Conservation (phyloP, 305 asterid species). For the Caryopteris hybrid region DNA sequence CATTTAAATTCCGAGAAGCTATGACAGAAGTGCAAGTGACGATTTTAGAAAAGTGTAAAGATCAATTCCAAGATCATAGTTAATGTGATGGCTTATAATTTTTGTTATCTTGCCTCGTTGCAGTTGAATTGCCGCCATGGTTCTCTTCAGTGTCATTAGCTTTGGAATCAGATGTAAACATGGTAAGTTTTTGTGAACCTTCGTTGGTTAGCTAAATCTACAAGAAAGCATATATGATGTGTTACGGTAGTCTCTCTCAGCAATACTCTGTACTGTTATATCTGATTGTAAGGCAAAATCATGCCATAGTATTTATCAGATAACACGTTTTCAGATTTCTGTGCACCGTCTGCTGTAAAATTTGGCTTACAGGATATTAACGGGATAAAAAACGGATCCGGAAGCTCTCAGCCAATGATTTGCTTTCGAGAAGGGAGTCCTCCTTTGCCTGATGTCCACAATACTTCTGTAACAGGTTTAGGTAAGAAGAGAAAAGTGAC, state of each 20-base stretch:
- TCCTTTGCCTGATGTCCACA: conserved; percentile 84
- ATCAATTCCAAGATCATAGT: not conserved
- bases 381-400: conserved; percentile 35
- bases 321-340: not conserved
- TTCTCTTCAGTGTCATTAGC: conserved; percentile 70
- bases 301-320: not conserved
- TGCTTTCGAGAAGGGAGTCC: conserved; percentile 96
- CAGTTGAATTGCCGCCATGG: conserved; percentile 97
- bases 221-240: no score
- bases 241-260: no score
- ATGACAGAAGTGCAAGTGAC: not conserved
- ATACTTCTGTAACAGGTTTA: conserved; percentile 58
- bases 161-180: conserved; percentile 61
- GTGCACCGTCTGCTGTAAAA: conserved; percentile 4
- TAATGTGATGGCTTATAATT: conserved; percentile 2
- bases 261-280: no score
- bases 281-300: no score
- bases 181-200: conserved; percentile 54
- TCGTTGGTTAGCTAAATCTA: no score
- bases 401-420: conserved; percentile 59
- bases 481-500: conserved; percentile 36
- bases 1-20: not conserved
- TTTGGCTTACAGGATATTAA: conserved; percentile 45
- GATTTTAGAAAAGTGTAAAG: not conserved
- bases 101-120: conserved; percentile 30